Evolutionary conservation across 192 early-diverging fungal genomes (phyloP).

Genomic region (Backusella psychrophila): DNA sequence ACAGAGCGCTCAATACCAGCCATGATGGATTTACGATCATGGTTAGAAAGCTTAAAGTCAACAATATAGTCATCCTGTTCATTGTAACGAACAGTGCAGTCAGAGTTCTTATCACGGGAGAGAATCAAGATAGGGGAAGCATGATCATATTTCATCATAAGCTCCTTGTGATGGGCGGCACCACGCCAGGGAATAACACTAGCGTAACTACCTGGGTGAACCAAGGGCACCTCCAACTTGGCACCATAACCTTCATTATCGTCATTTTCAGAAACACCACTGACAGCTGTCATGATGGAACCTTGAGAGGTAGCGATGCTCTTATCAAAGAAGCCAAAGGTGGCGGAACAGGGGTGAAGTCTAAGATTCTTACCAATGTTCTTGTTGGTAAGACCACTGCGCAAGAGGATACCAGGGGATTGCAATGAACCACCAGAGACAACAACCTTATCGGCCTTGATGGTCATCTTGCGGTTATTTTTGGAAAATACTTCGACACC

Average conservation of each 20-base stretch:
- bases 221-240: slow-evolving; percentile 57
- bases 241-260: slow-evolving; percentile 65
- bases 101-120: slow-evolving; percentile 57
- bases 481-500: slow-evolving; percentile 44
- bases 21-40: slow-evolving; percentile 49
- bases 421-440: slow-evolving; percentile 62
- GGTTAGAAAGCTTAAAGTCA: slow-evolving; percentile 49
- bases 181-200: slow-evolving; percentile 45
- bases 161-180: slow-evolving; percentile 48
- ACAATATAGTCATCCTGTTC: slow-evolving; percentile 40
- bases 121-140: slow-evolving; percentile 55
- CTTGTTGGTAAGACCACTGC: slow-evolving; percentile 66
- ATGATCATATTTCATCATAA: slow-evolving; percentile 48
- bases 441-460: slow-evolving; percentile 59
- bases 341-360: slow-evolving; percentile 61
- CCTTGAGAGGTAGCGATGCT: slow-evolving; percentile 46
- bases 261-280: slow-evolving; percentile 49
- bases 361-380: slow-evolving; percentile 67
- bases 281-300: slow-evolving; percentile 69
- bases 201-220: slow-evolving; percentile 52
- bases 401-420: slow-evolving; percentile 59
- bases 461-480: slow-evolving; percentile 28
- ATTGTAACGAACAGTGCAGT: slow-evolving; percentile 43
- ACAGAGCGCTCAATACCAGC: slow-evolving; percentile 45
- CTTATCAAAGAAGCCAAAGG: slow-evolving; percentile 64